Evolutionary conservation across 2,329 filamentous ascomycete genomes (phyloP).

Genomic region (Sclerotinia trifoliorum): DNA sequence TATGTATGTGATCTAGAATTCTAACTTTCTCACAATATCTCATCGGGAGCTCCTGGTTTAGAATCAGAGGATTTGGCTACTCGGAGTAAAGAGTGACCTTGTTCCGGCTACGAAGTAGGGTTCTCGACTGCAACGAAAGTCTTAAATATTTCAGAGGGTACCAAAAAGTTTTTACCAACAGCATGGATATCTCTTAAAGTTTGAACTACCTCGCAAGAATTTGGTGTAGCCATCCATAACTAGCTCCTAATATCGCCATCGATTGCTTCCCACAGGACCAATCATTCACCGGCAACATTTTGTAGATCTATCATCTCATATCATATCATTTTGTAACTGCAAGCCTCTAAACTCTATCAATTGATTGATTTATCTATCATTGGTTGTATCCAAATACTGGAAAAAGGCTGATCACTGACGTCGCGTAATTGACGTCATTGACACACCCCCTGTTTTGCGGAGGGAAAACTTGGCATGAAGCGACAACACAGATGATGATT

Average conservation of each 20-base stretch:
- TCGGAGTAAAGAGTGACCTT: too few relatives aligned
- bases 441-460: background rate
- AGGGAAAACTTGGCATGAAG: constrained; percentile 13
- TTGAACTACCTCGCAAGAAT: background rate
- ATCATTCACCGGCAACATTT: background rate
- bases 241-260: background rate
- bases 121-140: too few relatives aligned
- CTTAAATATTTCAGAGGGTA: too few relatives aligned
- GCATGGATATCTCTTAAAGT: background rate
- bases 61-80: too few relatives aligned
- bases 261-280: background rate
- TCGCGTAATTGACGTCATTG: constrained; percentile 9
- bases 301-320: background rate
- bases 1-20: too few relatives aligned
- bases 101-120: too few relatives aligned
- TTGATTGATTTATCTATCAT: background rate
- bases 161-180: background rate
- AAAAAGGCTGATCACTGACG: background rate
- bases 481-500: background rate
- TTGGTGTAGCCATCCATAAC: background rate
- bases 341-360: background rate
- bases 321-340: background rate
- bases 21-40: too few relatives aligned
- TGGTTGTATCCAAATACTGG: background rate
- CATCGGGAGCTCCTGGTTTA: too few relatives aligned